These are phyloP conservation scores for Penicillium olsonii DNA, from an alignment of 2,329 filamentous ascomycete species.

Conservation along the genomic window DNA sequence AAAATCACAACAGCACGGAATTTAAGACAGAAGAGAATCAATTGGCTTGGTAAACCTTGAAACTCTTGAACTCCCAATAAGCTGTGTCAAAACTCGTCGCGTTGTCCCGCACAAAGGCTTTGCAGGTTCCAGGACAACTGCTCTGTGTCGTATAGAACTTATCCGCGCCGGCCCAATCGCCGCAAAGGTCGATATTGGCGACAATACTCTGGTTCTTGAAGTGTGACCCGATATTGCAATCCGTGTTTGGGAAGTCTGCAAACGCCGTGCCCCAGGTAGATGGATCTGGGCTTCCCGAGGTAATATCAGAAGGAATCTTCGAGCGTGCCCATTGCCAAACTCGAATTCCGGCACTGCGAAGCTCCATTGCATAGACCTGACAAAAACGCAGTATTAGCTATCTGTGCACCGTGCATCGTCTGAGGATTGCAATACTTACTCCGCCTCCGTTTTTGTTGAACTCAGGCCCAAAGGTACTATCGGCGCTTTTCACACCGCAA, in stretches of 20 bases:
- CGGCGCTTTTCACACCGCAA: slow-evolving; percentile 55
- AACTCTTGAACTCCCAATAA: slow-evolving; percentile 66
- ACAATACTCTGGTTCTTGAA: slow-evolving; percentile 68
- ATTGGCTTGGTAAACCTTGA: slow-evolving; percentile 58
- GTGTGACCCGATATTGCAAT: slow-evolving; percentile 60
- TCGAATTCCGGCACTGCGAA: slow-evolving; percentile 63
- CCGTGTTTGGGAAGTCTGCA: slow-evolving; percentile 66
- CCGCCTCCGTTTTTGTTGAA: slow-evolving; percentile 61
- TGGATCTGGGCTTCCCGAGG: slow-evolving; percentile 57
- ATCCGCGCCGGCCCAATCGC: slow-evolving; percentile 49
- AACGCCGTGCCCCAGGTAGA: slow-evolving; percentile 63
- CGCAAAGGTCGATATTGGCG: slow-evolving; percentile 67
- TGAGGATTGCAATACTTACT: slow-evolving; percentile 26
- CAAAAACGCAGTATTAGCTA: neutral
- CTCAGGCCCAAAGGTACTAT: slow-evolving; percentile 51
- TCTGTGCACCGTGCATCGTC: neutral
- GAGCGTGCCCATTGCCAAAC: slow-evolving; percentile 61
- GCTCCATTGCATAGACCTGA: slow-evolving; percentile 63
- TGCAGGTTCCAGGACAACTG: slow-evolving; percentile 55
- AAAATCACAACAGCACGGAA: neutral
- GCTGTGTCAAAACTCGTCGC: slow-evolving; percentile 59
- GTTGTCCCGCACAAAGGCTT: slow-evolving; percentile 59
- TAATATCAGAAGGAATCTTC: slow-evolving; percentile 57
- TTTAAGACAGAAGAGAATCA: neutral
- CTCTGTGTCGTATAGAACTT: slow-evolving; percentile 36